Base-by-base conservation (phyloP, 1,284 basidiomycete genomes). In the Irpex lacteus region DNA sequence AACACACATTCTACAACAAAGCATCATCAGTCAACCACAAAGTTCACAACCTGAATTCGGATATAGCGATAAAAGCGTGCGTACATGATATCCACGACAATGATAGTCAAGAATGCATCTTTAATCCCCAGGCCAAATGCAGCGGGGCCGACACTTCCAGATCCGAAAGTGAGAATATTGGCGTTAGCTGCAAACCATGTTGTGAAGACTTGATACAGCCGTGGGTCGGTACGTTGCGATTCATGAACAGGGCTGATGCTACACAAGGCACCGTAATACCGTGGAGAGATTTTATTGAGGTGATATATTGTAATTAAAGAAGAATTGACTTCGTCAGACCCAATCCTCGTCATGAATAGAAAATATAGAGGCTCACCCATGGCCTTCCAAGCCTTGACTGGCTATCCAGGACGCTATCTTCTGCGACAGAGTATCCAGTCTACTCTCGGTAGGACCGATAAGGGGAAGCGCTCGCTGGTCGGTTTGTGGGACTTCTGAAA, bases 161-260 rank as follows among this genome's bases (percentile, higher is more conserved):
- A 82, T 40, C 81, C 78, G 60, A 86, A 77, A 75, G 80, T 78
- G 37, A 86, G 75, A 63, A 89, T 78, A 67, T 88, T 88, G 72
- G 86, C 78, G 66, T 87, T 88, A 58, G 81, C 80, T 5, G 86
- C 84, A 68, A 89, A 85, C 87, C 87, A 89, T 18, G 87, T 78
- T 66, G 86, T 85, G 73, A 88, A 89, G 75, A 88, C 78, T 69
- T 89, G 87, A 67, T 85, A 84, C 64, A 85, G 79, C 8, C 85
- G 80, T 5, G 74, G 78, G 59, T 89, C 85, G 11, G 77, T 76
- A 38, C 86, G 76, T 60, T 82, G 73, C 58, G 80, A 78, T 0
- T 66, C 65, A 3, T 82, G 76, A 4, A 84, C 78, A 2, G 87
- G 87, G 2, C 77, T 74, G 36, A 89, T 86, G 1, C 86, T 87